Base-by-base conservation (phyloP, 371 early-diverging fungal genomes). In the Circinella umbellata region DNA sequence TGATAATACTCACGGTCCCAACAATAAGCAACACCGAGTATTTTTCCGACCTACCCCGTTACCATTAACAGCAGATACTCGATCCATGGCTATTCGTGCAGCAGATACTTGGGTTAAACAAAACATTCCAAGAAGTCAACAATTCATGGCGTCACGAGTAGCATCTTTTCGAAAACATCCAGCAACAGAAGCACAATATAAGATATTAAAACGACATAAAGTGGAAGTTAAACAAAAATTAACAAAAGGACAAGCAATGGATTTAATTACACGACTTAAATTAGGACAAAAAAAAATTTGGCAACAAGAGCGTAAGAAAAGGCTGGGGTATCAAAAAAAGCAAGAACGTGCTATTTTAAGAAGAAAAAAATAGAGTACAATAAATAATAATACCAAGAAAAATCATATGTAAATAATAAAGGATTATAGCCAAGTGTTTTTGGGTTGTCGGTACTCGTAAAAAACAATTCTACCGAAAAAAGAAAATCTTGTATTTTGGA, bases 211-310 rank as follows among this genome's bases (percentile, higher is more conserved):
- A 15, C 69, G 69, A 11, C 74, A 72, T 20, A 68, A 73, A 4
- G 64, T 76, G 20, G 64, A 69, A 14, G 62, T 71, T 35, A 67
- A 69, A 66, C 46, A 48, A 15, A 17, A 55, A 1, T 49, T 88
- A 63, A 86, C 80, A 2, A 88, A 85, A 68, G 90, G 90, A 4
- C 86, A 88, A 63, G 90, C 90, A 0, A 84, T 86, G 74, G 84
- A 86, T 63, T 72, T 88, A 42, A 76, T 90, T 46, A 80, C 86
- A 1, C 80, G 82, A 27, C 54, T 87, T 14, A 76, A 76, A 18
- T 74, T 81, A 66, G 90, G 90, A 0, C 86, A 78, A 27, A 36
- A 73, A 4, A 74, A 68, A 55, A 13, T 74, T 0, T 83, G 83
- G 83, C 61, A 55, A 34, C 17, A 63, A 17, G 47, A 42, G 13